A percentile compares a stretch with the other conserved stretches of the same genome.
phyloP scores from a whole-genome alignment of 2,329 filamentous ascomycete species.

The Colletotrichum orchidophilum region DNA sequence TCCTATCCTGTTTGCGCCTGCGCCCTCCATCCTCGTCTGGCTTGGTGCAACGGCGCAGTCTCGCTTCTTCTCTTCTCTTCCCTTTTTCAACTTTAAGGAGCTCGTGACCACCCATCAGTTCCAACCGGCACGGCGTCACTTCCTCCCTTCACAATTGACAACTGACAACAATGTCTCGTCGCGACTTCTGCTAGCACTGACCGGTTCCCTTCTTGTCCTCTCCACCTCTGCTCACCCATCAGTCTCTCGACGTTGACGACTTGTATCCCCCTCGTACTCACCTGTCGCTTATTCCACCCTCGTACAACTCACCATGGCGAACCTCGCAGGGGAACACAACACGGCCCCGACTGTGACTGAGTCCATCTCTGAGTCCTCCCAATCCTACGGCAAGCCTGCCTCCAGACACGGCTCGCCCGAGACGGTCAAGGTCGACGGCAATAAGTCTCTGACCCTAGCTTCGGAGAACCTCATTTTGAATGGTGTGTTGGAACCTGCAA shows the following conservation, averaged over 20 bases:
- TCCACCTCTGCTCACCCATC: background rate
- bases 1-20: background rate
- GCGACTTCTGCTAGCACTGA: constrained; percentile 15
- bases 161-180: constrained; percentile 26
- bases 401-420: constrained; percentile 18
- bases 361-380: constrained; percentile 31
- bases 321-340: background rate
- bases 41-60: background rate
- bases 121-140: background rate
- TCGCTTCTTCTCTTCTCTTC: background rate
- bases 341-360: constrained; percentile 11
- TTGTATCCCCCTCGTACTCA: background rate
- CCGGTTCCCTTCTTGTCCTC: background rate
- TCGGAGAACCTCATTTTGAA: constrained; percentile 43
- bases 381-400: constrained; percentile 27
- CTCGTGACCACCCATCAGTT: background rate
- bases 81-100: background rate
- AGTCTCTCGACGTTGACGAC: background rate
- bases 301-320: constrained; percentile 4
- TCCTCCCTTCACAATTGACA: background rate
- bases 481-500: constrained; percentile 41
- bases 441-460: constrained; percentile 44
- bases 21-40: background rate
- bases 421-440: constrained; percentile 39
- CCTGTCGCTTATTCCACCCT: background rate